Conservation (phyloP, 495 filamentous ascomycete species). For the Glonium stellatum region DNA sequence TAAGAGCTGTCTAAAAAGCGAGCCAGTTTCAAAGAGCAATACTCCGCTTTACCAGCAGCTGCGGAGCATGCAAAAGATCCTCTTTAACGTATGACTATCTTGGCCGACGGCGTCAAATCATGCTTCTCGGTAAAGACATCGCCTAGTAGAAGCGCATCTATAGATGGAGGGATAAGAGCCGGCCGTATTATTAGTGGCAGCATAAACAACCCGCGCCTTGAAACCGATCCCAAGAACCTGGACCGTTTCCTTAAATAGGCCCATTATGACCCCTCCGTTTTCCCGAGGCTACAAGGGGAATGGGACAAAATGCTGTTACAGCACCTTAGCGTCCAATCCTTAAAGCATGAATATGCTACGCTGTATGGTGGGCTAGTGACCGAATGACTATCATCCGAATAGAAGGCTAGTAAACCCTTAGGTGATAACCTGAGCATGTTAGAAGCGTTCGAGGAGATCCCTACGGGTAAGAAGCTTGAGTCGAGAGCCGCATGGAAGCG, state of each 20-base stretch:
- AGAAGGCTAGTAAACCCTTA: neutral
- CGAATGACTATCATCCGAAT: slow-evolving; percentile 48
- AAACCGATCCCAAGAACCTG: slow-evolving; percentile 42
- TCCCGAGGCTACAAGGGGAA: slow-evolving; percentile 38
- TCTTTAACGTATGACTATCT: slow-evolving; percentile 34
- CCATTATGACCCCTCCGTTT: slow-evolving; percentile 51
- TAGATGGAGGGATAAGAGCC: no score
- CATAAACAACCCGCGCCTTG: slow-evolving; percentile 34
- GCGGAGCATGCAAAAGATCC: slow-evolving; percentile 31
- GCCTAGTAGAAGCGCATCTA: no score
- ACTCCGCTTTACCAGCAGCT: slow-evolving; percentile 32
- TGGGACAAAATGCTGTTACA: slow-evolving; percentile 47
- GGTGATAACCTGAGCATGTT: slow-evolving; percentile 14
- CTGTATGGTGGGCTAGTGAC: slow-evolving; percentile 57
- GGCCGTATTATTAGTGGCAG: slow-evolving; percentile 33
- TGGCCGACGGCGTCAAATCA: slow-evolving; percentile 40
- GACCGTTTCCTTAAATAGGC: slow-evolving; percentile 51
- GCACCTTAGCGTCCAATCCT: slow-evolving; percentile 45
- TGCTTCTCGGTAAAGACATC: slow-evolving; percentile 34
- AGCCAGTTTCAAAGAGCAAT: slow-evolving; percentile 42
- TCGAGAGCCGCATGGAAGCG: slow-evolving; percentile 22
- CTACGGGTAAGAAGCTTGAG: slow-evolving; percentile 20
- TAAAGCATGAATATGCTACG: slow-evolving; percentile 53
- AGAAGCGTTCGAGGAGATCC: slow-evolving; percentile 22
- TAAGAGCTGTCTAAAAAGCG: slow-evolving; percentile 55